These are phyloP conservation scores for Hypoxylon fragiforme DNA, from an alignment of 495 filamentous ascomycete genomes.

Conservation along the genomic window DNA sequence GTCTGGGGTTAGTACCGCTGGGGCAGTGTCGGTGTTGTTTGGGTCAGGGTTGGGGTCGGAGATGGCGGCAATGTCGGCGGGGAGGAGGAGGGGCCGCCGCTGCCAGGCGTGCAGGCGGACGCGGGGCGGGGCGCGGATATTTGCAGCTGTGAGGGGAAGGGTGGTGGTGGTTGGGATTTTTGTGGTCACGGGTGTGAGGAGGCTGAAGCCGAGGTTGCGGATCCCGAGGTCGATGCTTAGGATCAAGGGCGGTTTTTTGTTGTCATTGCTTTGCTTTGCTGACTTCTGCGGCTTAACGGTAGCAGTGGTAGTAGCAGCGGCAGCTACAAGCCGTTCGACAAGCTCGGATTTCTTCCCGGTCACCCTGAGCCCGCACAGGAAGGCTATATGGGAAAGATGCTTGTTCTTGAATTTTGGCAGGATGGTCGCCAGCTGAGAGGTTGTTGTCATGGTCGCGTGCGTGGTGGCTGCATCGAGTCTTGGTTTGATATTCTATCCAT, in stretches of 20 bases:
- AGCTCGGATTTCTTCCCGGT: conserved; percentile 28
- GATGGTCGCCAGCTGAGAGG: neutral
- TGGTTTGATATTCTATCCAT: too few species aligned
- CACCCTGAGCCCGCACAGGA: conserved; percentile 25
- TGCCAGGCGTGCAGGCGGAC: conserved; percentile 38
- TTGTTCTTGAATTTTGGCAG: conserved; percentile 11
- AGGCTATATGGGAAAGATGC: conserved; percentile 25
- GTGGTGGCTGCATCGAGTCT: neutral
- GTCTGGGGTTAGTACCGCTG: too few species aligned
- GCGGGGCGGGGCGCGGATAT: conserved; percentile 19
- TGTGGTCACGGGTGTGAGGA: conserved; percentile 51
- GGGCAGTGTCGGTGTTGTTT: too few species aligned
- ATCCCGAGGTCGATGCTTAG: conserved; percentile 89
- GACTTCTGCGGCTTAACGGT: neutral
- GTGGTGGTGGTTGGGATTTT: conserved; percentile 18
- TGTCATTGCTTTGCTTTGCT: neutral
- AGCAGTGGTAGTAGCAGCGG: neutral
- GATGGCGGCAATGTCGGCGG: too few species aligned
- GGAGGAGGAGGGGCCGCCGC: conserved; percentile 40
- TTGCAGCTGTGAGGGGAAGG: neutral
- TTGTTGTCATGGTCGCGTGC: conserved; percentile 21
- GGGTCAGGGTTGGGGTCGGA: too few species aligned
- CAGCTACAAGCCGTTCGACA: conserved; percentile 17
- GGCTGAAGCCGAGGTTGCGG: conserved; percentile 77
- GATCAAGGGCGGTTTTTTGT: conserved; percentile 44